These are phyloP conservation scores for Vanderwaltozyma yarrowii DNA, from an alignment of 805 yeast species.

Conservation along the genomic window DNA sequence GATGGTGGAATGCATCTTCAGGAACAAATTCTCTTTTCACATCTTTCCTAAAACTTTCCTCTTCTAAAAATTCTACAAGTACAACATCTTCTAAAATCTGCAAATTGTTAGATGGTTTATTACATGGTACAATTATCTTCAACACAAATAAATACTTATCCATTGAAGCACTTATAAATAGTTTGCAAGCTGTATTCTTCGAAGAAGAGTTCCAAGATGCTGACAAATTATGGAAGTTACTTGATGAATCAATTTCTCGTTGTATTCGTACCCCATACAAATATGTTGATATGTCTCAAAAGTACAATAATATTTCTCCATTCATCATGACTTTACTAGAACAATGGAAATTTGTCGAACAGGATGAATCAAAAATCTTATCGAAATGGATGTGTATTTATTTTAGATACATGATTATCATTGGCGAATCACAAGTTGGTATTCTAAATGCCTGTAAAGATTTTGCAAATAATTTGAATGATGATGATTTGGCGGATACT, in stretches of 20 bases:
- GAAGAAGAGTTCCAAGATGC: constrained; percentile 7
- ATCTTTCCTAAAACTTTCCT: constrained; percentile 46
- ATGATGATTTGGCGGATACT: not conserved
- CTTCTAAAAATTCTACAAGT: constrained; percentile 22
- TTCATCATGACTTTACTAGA: constrained; percentile 50
- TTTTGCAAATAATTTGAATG: constrained; percentile 4
- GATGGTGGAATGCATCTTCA: constrained; percentile 67
- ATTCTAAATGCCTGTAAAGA: constrained; percentile 5
- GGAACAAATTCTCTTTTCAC: constrained; percentile 54
- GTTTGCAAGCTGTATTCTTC: constrained; percentile 28
- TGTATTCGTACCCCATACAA: constrained; percentile 70
- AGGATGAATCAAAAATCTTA: constrained; percentile 15
- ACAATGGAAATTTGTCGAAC: constrained; percentile 51
- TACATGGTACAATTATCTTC: constrained; percentile 46
- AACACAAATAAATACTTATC: constrained; percentile 45
- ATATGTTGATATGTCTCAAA: constrained; percentile 52
- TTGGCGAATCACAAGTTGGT: constrained; percentile 48
- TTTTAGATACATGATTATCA: constrained; percentile 36
- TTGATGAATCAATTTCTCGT: constrained; percentile 72
- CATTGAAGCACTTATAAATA: constrained; percentile 40
- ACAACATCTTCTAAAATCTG: constrained; percentile 36
- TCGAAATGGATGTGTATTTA: constrained; percentile 44
- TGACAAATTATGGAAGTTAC: constrained; percentile 43
- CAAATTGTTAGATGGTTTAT: constrained; percentile 39
- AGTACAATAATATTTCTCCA: constrained; percentile 39